Percentiles rank a stretch among this genome's conserved stretches.
These are phyloP conservation scores for Skeletonema grethae DNA, from an alignment of 108 stramenopile species.

Conservation along the genomic window DNA sequence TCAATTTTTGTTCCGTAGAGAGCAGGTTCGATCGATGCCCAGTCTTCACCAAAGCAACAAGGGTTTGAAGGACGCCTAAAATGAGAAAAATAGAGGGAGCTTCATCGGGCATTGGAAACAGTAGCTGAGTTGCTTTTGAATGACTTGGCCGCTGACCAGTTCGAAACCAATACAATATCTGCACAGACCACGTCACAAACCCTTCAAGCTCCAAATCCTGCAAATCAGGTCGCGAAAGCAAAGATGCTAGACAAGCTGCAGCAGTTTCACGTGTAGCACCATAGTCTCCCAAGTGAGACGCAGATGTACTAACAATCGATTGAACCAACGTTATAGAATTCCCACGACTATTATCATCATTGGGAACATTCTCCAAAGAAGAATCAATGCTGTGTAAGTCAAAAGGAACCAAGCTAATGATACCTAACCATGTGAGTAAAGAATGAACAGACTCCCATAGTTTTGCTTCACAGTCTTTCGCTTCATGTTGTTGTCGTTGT, in stretches of 20 bases:
- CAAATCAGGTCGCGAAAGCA: constrained; percentile 94
- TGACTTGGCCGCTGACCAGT: constrained; percentile 1
- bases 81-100: constrained; percentile 55
- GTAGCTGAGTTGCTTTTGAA: constrained; percentile 4
- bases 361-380: constrained; percentile 21
- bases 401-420: constrained; percentile 95
- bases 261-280: constrained; percentile 94
- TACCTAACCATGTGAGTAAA: constrained; percentile 96
- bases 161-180: constrained; percentile 45
- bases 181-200: constrained; percentile 76
- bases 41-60: constrained; percentile 74
- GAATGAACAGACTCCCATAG: constrained; percentile 92
- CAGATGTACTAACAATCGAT: constrained; percentile 60
- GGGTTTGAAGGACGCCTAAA: constrained; percentile 85
- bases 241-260: constrained; percentile 84
- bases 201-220: constrained; percentile 63
- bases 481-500: constrained; percentile 30
- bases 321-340: constrained; percentile 46
- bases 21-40: constrained; percentile 56
- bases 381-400: constrained; percentile 87
- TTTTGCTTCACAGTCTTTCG: constrained; percentile 42
- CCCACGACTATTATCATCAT: not conserved
- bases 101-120: constrained; percentile 31
- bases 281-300: constrained; percentile 69
- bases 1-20: constrained; percentile 39